phyloP scores from a whole-genome alignment of 176 grass and related monocot genomes.

The Ampelocalamus luodianensis region DNA sequence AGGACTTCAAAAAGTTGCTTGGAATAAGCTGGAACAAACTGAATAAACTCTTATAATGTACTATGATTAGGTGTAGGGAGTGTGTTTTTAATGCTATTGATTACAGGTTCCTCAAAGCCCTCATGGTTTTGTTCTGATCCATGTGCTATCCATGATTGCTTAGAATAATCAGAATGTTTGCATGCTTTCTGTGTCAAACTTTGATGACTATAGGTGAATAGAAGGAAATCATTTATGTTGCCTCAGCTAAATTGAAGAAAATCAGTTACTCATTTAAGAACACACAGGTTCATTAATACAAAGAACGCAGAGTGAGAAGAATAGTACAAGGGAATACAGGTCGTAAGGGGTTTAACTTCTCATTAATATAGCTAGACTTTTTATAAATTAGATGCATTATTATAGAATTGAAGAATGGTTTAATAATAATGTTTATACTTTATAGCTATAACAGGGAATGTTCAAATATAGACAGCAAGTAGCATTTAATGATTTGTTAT shows the following conservation, averaged over 20 bases:
- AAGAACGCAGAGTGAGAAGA: background rate
- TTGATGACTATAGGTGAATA: background rate
- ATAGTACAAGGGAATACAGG: background rate
- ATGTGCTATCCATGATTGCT: slow-evolving; percentile 12
- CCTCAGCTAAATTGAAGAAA: background rate
- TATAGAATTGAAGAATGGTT: background rate
- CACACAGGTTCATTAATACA: background rate
- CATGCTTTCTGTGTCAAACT: background rate
- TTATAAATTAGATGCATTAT: slow-evolving; percentile 17
- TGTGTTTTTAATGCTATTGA: background rate
- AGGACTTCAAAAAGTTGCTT: background rate
- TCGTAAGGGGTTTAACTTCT: background rate
- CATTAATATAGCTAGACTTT: background rate
- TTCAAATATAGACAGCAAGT: background rate
- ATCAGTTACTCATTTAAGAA: background rate
- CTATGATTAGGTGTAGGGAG: background rate
- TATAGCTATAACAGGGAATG: background rate
- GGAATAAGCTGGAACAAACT: background rate
- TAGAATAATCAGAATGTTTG: background rate
- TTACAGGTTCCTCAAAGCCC: background rate
- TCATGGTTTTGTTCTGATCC: slow-evolving; percentile 21
- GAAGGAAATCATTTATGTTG: background rate
- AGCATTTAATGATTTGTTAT: background rate
- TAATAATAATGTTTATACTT: background rate
- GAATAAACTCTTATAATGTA: background rate